Evolutionary conservation across 768 basidiomycete genomes (phyloP).

Genomic region (Brasilioporus rufonigricans): DNA sequence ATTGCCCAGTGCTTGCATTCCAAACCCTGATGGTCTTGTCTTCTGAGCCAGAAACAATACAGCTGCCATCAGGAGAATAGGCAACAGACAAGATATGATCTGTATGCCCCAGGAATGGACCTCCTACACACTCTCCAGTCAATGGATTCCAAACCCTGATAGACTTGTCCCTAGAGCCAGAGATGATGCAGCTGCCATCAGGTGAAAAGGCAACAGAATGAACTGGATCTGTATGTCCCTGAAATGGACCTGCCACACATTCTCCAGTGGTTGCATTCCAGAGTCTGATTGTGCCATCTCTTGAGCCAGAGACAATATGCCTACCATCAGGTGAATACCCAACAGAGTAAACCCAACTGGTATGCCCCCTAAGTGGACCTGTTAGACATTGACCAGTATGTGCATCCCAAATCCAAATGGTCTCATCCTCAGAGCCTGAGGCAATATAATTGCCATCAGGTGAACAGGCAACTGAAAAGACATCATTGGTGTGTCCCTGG

Average conservation of each 20-base stretch:
- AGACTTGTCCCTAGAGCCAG: slow-evolving; percentile 25
- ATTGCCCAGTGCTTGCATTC: slow-evolving; percentile 15
- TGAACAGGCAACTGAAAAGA: slow-evolving; percentile 11
- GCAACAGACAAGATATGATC: slow-evolving; percentile 6
- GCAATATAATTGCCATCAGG: slow-evolving; percentile 14
- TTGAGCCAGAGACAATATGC: slow-evolving; percentile 19
- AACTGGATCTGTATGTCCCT: slow-evolving; percentile 18
- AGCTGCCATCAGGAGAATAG: slow-evolving; percentile 19
- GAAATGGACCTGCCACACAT: slow-evolving; percentile 16
- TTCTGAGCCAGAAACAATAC: slow-evolving; percentile 17
- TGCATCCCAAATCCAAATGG: slow-evolving; percentile 11
- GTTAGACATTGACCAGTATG: slow-evolving; percentile 5
- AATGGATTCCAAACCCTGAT: slow-evolving; percentile 21
- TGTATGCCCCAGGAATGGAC: slow-evolving; percentile 22
- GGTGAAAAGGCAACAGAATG: slow-evolving; percentile 24
- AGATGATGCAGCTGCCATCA: slow-evolving; percentile 18
- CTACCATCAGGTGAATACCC: slow-evolving; percentile 30
- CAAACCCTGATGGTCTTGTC: slow-evolving; percentile 18
- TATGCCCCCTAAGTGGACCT: slow-evolving; percentile 7
- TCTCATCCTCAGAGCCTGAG: slow-evolving; percentile 5
- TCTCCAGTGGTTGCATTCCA: slow-evolving; percentile 19
- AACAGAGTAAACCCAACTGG: slow-evolving; percentile 9
- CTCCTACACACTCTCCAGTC: slow-evolving; percentile 18
- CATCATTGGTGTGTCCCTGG: neutral
- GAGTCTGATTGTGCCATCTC: slow-evolving; percentile 20